Percentiles rank a stretch among this genome's conserved stretches.
These are phyloP conservation scores for Lactarius quietus DNA, from an alignment of 768 basidiomycete species.

Conservation along the genomic window DNA sequence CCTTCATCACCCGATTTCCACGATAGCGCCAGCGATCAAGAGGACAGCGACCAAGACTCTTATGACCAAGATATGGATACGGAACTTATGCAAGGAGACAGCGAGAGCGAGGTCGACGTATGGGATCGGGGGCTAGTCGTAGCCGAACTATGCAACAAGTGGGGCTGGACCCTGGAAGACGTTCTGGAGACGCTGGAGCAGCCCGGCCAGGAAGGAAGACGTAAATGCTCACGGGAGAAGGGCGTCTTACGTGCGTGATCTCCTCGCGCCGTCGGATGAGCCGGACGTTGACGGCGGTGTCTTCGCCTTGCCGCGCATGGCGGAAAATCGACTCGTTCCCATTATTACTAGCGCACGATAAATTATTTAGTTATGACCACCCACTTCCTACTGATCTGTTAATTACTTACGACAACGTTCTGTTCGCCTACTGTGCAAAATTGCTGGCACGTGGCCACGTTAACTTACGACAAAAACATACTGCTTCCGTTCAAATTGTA, in stretches of 20 bases:
- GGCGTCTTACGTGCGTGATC: conserved; percentile 24
- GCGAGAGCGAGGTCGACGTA: conserved; percentile 19
- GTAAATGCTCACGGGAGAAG: conserved; percentile 24
- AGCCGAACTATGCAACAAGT: conserved; percentile 23
- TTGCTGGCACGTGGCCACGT: conserved; percentile 6
- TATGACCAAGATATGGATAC: conserved; percentile 23
- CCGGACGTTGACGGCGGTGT: conserved; percentile 15
- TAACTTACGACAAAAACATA: conserved; percentile 3
- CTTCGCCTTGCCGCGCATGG: conserved; percentile 23
- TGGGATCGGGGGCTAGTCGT: conserved; percentile 20
- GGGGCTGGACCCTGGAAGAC: conserved; percentile 26
- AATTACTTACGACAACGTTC: neutral
- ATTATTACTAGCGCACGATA: conserved; percentile 20
- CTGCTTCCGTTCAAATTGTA: conserved; percentile 8
- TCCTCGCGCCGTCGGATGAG: conserved; percentile 16
- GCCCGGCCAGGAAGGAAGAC: conserved; percentile 22
- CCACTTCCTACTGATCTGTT: conserved; percentile 4
- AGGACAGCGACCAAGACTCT: conserved; percentile 23
- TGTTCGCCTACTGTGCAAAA: conserved; percentile 4
- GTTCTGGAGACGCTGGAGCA: conserved; percentile 24
- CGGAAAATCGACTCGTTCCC: conserved; percentile 24
- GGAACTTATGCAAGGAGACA: conserved; percentile 20
- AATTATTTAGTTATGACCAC: conserved; percentile 22
- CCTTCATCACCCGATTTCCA: conserved; percentile 19
- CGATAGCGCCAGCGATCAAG: conserved; percentile 21